Conservation (phyloP, 2,329 filamentous ascomycete species). For the Colletotrichum viniferum region DNA sequence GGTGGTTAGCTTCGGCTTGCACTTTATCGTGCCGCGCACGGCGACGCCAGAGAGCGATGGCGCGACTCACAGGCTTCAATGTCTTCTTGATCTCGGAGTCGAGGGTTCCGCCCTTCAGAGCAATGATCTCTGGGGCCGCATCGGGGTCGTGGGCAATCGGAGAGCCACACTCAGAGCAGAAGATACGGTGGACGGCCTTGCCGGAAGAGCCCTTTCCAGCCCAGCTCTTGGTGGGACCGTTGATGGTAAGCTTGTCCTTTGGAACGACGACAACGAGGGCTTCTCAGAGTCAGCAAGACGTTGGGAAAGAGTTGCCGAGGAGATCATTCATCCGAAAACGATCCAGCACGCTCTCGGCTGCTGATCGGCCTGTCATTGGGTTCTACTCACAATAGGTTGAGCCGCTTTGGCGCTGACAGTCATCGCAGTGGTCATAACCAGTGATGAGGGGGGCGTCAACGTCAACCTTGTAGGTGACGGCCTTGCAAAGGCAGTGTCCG, state of each 20-base stretch:
- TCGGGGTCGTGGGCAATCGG: constrained; percentile 75
- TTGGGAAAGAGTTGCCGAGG: not conserved
- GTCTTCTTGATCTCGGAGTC: constrained; percentile 69
- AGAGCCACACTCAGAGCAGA: constrained; percentile 72
- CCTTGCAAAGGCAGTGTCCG: constrained; percentile 74
- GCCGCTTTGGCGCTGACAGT: constrained; percentile 73
- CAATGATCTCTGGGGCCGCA: constrained; percentile 72
- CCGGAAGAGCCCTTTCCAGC: constrained; percentile 64
- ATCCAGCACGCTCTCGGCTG: not conserved
- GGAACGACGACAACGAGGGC: constrained; percentile 69
- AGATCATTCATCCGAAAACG: not conserved
- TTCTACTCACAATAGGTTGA: constrained; percentile 67
- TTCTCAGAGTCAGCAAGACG: constrained; percentile 30
- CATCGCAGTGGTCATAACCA: constrained; percentile 75
- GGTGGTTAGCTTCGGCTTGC: not conserved
- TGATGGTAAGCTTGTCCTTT: constrained; percentile 68
- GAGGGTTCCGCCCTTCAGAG: constrained; percentile 70
- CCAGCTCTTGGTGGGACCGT: constrained; percentile 69
- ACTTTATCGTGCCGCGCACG: not conserved
- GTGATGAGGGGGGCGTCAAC: constrained; percentile 56
- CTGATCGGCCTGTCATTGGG: not conserved
- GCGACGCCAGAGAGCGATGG: not conserved
- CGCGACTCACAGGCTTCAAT: constrained; percentile 63
- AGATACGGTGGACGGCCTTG: constrained; percentile 68
- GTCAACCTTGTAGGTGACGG: constrained; percentile 69